Evolutionary conservation across 2,329 filamentous ascomycete species (phyloP).

Genomic region (Xenosphaeropsis pyriputrescens): DNA sequence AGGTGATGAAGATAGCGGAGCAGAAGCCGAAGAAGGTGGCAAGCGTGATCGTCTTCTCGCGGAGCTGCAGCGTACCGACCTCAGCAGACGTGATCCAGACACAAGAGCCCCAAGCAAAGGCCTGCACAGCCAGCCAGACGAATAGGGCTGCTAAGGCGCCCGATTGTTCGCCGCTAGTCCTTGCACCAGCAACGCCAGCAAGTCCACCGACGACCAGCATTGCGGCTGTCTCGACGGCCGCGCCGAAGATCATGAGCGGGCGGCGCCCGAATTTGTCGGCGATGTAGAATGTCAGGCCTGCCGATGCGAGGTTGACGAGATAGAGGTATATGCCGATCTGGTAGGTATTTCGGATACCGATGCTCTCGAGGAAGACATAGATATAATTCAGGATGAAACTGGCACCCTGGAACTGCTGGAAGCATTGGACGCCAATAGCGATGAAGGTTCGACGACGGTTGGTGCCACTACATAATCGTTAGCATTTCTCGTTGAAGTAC

Average conservation of each 20-base stretch:
- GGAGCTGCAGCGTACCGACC: conserved; percentile 11
- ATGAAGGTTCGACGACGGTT: not conserved
- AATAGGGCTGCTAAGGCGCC: conserved; percentile 6
- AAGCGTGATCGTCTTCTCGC: conserved; percentile 16
- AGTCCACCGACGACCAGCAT: conserved; percentile 5
- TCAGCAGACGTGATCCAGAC: conserved; percentile 18
- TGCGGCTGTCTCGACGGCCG: conserved; percentile 2
- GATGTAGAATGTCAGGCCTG: conserved; percentile 5
- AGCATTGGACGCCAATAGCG: not conserved
- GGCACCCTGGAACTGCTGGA: not conserved
- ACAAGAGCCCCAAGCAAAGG: conserved; percentile 7
- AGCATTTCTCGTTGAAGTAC: not conserved
- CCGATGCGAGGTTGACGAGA: conserved; percentile 5
- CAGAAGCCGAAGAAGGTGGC: conserved; percentile 7
- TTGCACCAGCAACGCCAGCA: conserved; percentile 3
- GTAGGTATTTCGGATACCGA: conserved; percentile 5
- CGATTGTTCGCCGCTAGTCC: conserved; percentile 1
- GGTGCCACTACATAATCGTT: not conserved
- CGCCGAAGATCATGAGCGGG: conserved; percentile 4
- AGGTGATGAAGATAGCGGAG: conserved; percentile 2
- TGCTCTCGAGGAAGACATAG: not conserved
- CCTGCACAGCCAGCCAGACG: conserved; percentile 7
- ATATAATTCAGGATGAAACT: not conserved
- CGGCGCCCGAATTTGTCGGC: conserved; percentile 5
- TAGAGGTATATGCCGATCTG: conserved; percentile 6